A percentile compares a stretch with the other conserved stretches of the same genome.
These are phyloP conservation scores for Fraxinus greggii DNA, from an alignment of 305 asterid genomes.

Conservation along the genomic window DNA sequence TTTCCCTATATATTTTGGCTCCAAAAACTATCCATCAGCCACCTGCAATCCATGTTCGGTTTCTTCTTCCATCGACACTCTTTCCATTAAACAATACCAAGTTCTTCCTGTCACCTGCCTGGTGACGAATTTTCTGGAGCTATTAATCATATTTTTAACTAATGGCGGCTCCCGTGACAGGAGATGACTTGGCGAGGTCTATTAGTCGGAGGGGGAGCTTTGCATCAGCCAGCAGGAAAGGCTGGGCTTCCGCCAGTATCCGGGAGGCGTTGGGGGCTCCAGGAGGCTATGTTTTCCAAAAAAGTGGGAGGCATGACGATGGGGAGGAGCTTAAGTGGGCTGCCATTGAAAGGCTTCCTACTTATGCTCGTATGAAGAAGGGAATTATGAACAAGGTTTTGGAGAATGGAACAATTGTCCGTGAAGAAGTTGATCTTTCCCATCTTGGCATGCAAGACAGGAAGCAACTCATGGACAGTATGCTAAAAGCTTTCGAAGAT, in stretches of 20 bases:
- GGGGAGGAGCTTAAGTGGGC: conserved; percentile 48
- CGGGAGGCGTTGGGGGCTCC: conserved; percentile 50
- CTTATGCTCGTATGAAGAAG: conserved; percentile 39
- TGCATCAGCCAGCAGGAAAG: conserved; percentile 39
- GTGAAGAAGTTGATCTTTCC: conserved; percentile 36
- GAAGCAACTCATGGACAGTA: conserved; percentile 33
- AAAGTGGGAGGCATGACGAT: conserved; percentile 49
- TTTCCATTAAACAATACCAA: not conserved
- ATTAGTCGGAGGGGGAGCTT: conserved; percentile 44
- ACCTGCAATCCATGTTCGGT: conserved; percentile 5
- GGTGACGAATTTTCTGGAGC: conserved; percentile 4
- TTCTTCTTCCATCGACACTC: not conserved
- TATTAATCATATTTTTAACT: not conserved
- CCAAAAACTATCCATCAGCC: conserved; percentile 4
- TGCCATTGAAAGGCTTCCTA: conserved; percentile 50
- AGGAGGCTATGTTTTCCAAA: conserved; percentile 57
- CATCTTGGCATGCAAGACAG: conserved; percentile 34
- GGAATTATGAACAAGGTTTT: conserved; percentile 35
- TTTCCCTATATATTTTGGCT: conserved; percentile 21
- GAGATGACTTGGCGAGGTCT: conserved; percentile 47
- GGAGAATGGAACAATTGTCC: conserved; percentile 36
- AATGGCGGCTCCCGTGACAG: conserved; percentile 35
- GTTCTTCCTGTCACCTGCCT: not conserved
- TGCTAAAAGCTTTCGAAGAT: conserved; percentile 31
- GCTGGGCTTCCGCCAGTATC: conserved; percentile 58